A percentile compares a stretch with the other conserved stretches of the same genome.
Evolutionary conservation across 2,329 filamentous ascomycete species (phyloP).

Genomic region (Aspergillus proliferans): DNA sequence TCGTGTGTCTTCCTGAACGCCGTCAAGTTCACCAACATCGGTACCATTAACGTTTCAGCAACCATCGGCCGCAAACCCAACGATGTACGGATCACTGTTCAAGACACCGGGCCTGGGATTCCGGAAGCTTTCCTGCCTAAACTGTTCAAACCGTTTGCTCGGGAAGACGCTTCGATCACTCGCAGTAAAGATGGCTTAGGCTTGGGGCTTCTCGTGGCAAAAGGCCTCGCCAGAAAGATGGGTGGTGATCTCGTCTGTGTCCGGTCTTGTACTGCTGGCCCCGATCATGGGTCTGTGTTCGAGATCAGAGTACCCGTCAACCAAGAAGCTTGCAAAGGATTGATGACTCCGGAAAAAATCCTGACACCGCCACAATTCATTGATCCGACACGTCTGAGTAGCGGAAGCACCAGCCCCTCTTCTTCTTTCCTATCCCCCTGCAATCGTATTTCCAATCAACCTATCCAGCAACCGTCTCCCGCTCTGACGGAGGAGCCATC

Average conservation of each 20-base stretch:
- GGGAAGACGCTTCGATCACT: constrained; percentile 62
- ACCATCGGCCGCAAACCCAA: constrained; percentile 46
- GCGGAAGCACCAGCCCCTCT: constrained; percentile 15
- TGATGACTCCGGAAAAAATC: constrained; percentile 45
- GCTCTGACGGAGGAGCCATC: constrained; percentile 20
- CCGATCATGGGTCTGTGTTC: constrained; percentile 60
- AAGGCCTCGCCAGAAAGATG: constrained; percentile 62
- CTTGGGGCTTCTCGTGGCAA: constrained; percentile 64
- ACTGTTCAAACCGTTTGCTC: constrained; percentile 64
- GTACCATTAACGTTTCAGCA: constrained; percentile 53
- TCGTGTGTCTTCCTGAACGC: constrained; percentile 62
- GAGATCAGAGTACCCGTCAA: constrained; percentile 60
- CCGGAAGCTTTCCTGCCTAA: constrained; percentile 59
- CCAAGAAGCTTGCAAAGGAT: constrained; percentile 43
- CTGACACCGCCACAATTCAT: constrained; percentile 21
- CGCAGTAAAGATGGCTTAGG: constrained; percentile 63
- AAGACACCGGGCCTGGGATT: constrained; percentile 64
- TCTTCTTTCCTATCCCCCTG: constrained; percentile 15
- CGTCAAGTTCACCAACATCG: constrained; percentile 64
- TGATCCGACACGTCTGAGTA: constrained; percentile 17
- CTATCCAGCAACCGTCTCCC: constrained; percentile 25
- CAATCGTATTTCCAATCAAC: constrained; percentile 20
- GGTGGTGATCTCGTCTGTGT: constrained; percentile 62
- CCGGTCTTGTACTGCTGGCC: constrained; percentile 56
- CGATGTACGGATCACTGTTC: constrained; percentile 56